Evolutionary conservation across 2,329 filamentous ascomycete species (phyloP).

Genomic region (Colletotrichum tamarilloi): DNA sequence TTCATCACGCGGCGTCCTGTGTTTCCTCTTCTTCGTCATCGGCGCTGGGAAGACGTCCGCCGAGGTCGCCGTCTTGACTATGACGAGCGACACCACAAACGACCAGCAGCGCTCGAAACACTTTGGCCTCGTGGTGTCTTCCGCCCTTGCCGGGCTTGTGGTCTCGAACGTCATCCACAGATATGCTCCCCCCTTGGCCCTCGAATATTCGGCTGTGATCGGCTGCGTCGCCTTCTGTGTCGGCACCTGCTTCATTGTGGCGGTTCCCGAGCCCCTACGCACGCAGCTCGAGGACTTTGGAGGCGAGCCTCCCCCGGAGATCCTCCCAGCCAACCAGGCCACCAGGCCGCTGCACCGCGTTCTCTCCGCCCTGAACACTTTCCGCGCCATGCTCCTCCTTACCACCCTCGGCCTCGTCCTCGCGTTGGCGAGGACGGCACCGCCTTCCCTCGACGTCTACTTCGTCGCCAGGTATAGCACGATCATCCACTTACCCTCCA

Average conservation of each 20-base stretch:
- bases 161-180: background rate
- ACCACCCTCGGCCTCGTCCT: background rate
- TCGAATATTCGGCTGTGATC: background rate
- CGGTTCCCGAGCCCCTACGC: background rate
- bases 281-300: background rate
- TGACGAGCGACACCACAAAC: background rate
- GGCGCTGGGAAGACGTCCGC: background rate
- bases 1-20: background rate
- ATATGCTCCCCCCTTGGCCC: background rate
- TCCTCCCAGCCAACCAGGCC: too few species aligned
- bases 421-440: background rate
- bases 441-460: background rate
- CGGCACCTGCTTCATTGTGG: background rate
- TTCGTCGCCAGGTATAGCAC: background rate
- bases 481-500: too few species aligned
- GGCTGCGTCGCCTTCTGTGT: background rate
- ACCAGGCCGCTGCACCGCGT: background rate
- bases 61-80: background rate
- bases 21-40: background rate
- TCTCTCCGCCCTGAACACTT: background rate
- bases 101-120: background rate
- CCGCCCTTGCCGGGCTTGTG: background rate
- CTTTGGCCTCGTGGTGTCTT: background rate
- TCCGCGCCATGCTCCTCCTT: background rate
- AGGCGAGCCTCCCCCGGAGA: background rate